phyloP scores from a whole-genome alignment of 495 filamentous ascomycete species.

The Trichoderma erinaceum region DNA sequence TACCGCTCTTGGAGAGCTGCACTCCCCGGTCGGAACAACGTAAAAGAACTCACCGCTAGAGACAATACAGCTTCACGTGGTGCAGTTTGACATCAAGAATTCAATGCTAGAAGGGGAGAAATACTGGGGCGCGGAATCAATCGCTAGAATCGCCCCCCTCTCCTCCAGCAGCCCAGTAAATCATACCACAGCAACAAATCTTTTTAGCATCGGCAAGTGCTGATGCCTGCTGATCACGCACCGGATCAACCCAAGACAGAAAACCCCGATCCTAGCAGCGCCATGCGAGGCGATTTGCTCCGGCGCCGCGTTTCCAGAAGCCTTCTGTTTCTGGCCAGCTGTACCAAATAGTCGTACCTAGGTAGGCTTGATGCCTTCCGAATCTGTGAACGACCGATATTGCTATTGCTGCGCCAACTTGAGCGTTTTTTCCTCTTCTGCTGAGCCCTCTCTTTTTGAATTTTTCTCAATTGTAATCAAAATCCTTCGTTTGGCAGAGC shows the following conservation, averaged over 20 bases:
- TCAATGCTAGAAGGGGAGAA: no score
- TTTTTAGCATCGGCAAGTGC: background rate
- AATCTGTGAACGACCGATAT: background rate
- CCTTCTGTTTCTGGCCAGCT: background rate
- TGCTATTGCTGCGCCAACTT: background rate
- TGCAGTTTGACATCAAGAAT: background rate
- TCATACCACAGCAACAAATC: background rate
- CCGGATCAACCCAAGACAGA: background rate
- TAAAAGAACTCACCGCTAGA: background rate
- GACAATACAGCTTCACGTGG: background rate
- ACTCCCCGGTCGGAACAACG: background rate
- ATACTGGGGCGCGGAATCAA: no score
- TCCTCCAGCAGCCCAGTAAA: no score
- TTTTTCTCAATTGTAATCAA: no score
- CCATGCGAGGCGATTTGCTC: background rate
- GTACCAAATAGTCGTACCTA: background rate
- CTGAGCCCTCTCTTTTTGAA: no score
- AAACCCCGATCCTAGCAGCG: background rate
- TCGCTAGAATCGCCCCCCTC: no score
- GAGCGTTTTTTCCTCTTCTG: background rate
- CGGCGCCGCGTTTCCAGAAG: constrained; percentile 7
- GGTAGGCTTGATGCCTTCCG: no score
- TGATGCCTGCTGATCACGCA: constrained; percentile 1
- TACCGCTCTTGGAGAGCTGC: background rate
- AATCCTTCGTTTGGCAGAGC: no score